phyloP scores from a whole-genome alignment of 345 rosid species.

The Salix udensis region DNA sequence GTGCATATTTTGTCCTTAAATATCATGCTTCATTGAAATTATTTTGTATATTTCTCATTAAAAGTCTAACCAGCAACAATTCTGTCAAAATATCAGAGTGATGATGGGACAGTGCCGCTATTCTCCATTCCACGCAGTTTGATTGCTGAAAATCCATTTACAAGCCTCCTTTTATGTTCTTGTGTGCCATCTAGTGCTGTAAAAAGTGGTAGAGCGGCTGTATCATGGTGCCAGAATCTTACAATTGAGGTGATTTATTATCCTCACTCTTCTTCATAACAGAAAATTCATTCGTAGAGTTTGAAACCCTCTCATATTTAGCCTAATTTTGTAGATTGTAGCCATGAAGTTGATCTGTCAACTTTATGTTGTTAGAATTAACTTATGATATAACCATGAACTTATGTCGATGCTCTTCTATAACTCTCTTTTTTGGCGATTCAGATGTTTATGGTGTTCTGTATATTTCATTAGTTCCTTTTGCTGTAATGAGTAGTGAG shows the following conservation, averaged over 20 bases:
- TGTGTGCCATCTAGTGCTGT: constrained; percentile 35
- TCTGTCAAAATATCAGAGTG: constrained; percentile 54
- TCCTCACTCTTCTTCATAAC: constrained; percentile 10
- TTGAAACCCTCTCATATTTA: background rate
- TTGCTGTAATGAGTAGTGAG: background rate
- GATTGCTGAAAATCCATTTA: constrained; percentile 91
- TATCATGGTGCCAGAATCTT: constrained; percentile 80
- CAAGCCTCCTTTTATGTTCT: constrained; percentile 78
- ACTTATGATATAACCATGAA: background rate
- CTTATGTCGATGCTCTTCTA: background rate
- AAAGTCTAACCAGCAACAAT: constrained; percentile 22
- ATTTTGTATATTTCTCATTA: background rate
- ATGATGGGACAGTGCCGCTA: constrained; percentile 63
- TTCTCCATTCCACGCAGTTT: constrained; percentile 67
- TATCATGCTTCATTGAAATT: constrained; percentile 7
- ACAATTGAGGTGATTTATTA: constrained; percentile 63
- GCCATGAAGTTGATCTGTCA: background rate
- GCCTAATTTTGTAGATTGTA: constrained; percentile 6
- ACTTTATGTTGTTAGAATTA: background rate
- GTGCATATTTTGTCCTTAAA: constrained; percentile 31
- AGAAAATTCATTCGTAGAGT: constrained; percentile 2
- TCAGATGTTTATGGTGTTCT: background rate
- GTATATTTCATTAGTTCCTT: background rate
- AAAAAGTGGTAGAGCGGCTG: constrained; percentile 36
- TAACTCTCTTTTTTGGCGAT: background rate